phyloP scores from a whole-genome alignment of 2,329 filamentous ascomycete genomes.

The Botrytis sinoallii region DNA sequence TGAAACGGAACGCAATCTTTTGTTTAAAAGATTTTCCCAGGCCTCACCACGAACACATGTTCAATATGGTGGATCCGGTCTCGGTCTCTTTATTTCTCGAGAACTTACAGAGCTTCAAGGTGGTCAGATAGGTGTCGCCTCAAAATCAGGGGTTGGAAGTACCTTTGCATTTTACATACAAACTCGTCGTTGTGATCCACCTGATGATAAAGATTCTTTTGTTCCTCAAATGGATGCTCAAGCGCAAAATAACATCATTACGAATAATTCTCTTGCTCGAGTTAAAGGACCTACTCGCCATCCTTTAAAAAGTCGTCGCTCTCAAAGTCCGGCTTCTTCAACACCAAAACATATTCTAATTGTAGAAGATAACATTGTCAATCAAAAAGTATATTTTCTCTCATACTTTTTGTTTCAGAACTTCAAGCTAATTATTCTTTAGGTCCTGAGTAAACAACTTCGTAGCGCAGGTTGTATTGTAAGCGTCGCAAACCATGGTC shows the following conservation, averaged over 20 bases:
- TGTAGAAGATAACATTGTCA: constrained; percentile 60
- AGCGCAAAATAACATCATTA: constrained; percentile 7
- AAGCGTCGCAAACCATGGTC: constrained; percentile 55
- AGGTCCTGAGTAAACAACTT: constrained; percentile 51
- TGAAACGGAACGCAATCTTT: constrained; percentile 65
- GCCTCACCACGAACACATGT: constrained; percentile 73
- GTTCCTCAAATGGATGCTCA: constrained; percentile 9
- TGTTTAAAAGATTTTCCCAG: constrained; percentile 74
- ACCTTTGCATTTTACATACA: constrained; percentile 73
- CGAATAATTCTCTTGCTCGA: constrained; percentile 10
- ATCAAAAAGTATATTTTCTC: constrained; percentile 31
- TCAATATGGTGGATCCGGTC: constrained; percentile 74
- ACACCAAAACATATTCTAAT: constrained; percentile 44
- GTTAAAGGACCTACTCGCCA: constrained; percentile 5
- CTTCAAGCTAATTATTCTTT: constrained; percentile 32
- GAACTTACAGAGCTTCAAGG: constrained; percentile 78
- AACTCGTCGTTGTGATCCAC: constrained; percentile 22
- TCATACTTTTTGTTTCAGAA: not conserved
- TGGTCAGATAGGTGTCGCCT: constrained; percentile 73
- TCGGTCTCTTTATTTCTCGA: constrained; percentile 76
- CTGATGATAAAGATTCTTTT: not conserved
- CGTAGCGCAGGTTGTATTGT: constrained; percentile 43
- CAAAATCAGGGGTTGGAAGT: constrained; percentile 65
- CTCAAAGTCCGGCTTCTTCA: constrained; percentile 4
- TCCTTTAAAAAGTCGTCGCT: not conserved